phyloP scores from a whole-genome alignment of 805 yeast genomes.

The Hanseniaspora lachancei region DNA sequence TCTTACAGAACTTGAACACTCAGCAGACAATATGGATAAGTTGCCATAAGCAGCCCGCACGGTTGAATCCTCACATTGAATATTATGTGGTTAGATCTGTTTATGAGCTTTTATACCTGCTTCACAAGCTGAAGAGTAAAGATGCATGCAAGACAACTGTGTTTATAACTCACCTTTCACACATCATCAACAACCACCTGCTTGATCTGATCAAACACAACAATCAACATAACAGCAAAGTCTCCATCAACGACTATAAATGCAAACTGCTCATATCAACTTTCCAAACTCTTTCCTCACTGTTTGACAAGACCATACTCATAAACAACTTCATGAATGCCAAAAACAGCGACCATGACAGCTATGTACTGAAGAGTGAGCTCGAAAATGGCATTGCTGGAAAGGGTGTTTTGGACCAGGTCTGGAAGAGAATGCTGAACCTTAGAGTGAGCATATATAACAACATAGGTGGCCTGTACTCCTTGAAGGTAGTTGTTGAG shows the following conservation, averaged over 20 bases:
- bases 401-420: slow-evolving; percentile 5
- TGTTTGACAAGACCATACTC: slow-evolving; percentile 1
- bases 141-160: background rate
- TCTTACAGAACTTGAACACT: background rate
- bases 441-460: slow-evolving; percentile 3
- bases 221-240: background rate
- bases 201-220: background rate
- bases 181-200: slow-evolving; percentile 1
- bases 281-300: background rate
- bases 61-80: background rate
- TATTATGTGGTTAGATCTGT: background rate
- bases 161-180: slow-evolving; percentile 1
- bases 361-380: slow-evolving; percentile 7
- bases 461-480: background rate
- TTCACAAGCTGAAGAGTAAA: background rate
- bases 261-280: background rate
- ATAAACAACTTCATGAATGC: slow-evolving; percentile 7
- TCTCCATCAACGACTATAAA: slow-evolving; percentile 1
- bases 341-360: background rate
- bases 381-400: slow-evolving; percentile 11
- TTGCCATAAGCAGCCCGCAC: slow-evolving; percentile 1
- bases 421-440: slow-evolving; percentile 10
- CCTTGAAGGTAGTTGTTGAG: slow-evolving; percentile 2
- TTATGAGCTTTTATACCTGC: background rate
- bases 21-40: slow-evolving; percentile 3